Evolutionary conservation across 2,329 filamentous ascomycete genomes (phyloP), one percentile per base, ranked within the genome.

Genomic region (Penicillium sp.): DNA sequence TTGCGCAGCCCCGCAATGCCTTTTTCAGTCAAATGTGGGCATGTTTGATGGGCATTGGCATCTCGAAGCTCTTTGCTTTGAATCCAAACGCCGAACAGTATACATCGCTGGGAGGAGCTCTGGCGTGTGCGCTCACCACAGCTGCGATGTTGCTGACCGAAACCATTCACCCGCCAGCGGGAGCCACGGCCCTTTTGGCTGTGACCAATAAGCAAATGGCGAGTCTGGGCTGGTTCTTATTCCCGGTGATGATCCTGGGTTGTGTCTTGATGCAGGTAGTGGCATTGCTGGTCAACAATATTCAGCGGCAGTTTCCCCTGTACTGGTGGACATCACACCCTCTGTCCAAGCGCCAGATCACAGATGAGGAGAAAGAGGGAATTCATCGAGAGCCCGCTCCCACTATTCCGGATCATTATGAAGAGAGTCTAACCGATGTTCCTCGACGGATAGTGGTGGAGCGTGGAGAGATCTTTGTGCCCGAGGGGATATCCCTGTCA

Each of bases 81-180:
- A 69, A 67, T 13, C 61, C 68, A 0, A 57, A 69, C 18, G 74
- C 75, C 36, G 68, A 79, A 27, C 64, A 75, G 1, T 68, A 86
- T 28, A 77, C 78, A 28, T 86, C 82, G 77, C 60, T 88, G 0
- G 84, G 76, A 1, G 85, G 81, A 9, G 79, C 84, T 9, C 66
- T 89, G 0, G 73, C 83, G 1, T 87, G 84, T 54, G 84, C 81
- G 0, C 63, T 76, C 3, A 77, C 85, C 0, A 85, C 80, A 0
- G 72, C 77, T 1, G 49, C 81, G 47, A 90, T 89, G 86, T 76
- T 76, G 0, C 58, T 88, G 24, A 89, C 85, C 1, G 84, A 83
- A 45, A 88, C 85, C 0, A 75, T 86, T 0, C 84, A 90, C 55
- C 86, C 86, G 0, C 86, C 86, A 0, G 86, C 84, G 0, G 86